Conservation (phyloP, 1,284 basidiomycete species). For the Lignosus rhinocerotis region DNA sequence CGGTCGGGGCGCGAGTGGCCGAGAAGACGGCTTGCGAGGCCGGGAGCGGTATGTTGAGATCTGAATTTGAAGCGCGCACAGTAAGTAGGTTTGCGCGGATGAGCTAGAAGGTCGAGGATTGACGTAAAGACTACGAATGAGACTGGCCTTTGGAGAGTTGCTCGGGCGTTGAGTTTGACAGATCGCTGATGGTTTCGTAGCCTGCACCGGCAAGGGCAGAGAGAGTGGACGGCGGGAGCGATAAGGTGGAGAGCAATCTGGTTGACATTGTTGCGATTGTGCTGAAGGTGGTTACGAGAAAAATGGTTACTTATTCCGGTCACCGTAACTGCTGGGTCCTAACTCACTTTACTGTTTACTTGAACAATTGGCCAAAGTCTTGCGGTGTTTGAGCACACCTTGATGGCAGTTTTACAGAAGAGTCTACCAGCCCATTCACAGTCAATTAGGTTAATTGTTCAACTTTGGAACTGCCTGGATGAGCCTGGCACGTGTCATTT, state of each 20-base stretch:
- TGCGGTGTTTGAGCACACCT: too few species aligned
- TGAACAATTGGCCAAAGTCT: too few species aligned
- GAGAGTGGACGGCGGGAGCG: slow-evolving; percentile 40
- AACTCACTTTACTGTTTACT: too few species aligned
- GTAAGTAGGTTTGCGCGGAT: slow-evolving; percentile 5
- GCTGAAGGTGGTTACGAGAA: not conserved
- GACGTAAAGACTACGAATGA: slow-evolving; percentile 1
- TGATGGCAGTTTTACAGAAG: too few species aligned
- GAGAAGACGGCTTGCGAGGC: slow-evolving; percentile 46
- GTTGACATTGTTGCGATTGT: slow-evolving; percentile 24
- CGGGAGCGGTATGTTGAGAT: slow-evolving; percentile 45
- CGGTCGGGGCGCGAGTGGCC: slow-evolving; percentile 36
- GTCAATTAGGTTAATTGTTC: too few species aligned
- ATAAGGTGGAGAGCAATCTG: slow-evolving; percentile 38
- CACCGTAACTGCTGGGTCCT: too few species aligned
- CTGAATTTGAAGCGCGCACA: slow-evolving; percentile 32
- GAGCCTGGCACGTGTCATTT: too few species aligned
- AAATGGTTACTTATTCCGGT: too few species aligned
- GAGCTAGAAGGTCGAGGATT: not conserved
- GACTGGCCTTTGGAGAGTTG: slow-evolving; percentile 44
- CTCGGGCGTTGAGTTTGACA: slow-evolving; percentile 41
- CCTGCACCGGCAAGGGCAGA: slow-evolving; percentile 47
- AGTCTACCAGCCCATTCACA: too few species aligned
- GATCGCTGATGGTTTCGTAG: slow-evolving; percentile 51
- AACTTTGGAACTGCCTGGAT: too few species aligned